Evolutionary conservation across 106 monocot species (phyloP).

Genomic region (Phalaenopsis aphrodite): DNA sequence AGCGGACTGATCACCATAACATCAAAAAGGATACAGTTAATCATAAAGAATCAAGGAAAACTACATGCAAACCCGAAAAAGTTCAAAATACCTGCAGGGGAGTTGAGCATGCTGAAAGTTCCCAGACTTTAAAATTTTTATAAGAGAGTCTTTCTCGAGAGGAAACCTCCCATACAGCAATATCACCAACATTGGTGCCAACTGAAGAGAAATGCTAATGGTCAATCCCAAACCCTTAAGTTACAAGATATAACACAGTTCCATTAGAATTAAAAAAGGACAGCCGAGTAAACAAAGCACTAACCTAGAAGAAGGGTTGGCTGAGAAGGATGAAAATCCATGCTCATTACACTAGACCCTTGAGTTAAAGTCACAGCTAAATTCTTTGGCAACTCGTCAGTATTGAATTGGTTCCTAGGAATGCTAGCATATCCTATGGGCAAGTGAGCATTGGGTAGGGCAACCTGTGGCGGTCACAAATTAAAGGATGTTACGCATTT

Average conservation of each 20-base stretch:
- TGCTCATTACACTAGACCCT: slow-evolving; percentile 36
- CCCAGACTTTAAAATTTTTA: slow-evolving; percentile 32
- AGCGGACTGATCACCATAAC: slow-evolving; percentile 21
- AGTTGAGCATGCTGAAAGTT: slow-evolving; percentile 21
- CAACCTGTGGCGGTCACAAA: slow-evolving; percentile 18
- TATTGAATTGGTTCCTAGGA: slow-evolving; percentile 10
- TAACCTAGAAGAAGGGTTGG: slow-evolving; percentile 43
- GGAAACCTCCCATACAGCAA: slow-evolving; percentile 45
- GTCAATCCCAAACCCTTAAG: not conserved
- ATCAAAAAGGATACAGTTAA: slow-evolving; percentile 7
- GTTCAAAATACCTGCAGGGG: slow-evolving; percentile 27
- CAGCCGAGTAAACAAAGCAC: not conserved
- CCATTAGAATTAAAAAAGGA: not conserved
- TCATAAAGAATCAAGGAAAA: not conserved
- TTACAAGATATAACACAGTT: not conserved
- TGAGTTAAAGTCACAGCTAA: slow-evolving; percentile 27
- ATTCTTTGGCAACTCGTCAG: slow-evolving; percentile 35
- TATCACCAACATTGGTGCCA: slow-evolving; percentile 56
- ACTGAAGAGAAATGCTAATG: slow-evolving; percentile 22
- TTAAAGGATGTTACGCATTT: not conserved
- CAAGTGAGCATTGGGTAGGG: slow-evolving; percentile 11
- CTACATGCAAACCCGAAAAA: not conserved
- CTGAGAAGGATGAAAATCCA: slow-evolving; percentile 48
- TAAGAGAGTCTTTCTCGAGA: slow-evolving; percentile 29
- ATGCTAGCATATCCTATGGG: slow-evolving; percentile 22